Conservation (phyloP, 106 monocot species). For the Dendrobium chrysotoxum region DNA sequence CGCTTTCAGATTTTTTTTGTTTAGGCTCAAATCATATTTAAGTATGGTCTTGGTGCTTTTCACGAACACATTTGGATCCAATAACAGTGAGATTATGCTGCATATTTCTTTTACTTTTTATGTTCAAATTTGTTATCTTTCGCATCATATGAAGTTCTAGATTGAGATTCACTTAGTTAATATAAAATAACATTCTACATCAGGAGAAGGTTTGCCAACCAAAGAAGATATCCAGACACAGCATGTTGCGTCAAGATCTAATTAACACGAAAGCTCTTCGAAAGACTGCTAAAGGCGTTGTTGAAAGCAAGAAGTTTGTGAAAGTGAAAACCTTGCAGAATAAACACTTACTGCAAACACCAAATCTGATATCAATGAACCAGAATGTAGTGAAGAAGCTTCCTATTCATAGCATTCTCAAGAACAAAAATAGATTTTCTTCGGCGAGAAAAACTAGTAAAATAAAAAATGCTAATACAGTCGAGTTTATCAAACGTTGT, state of each 20-base stretch:
- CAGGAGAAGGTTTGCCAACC: conserved; percentile 27
- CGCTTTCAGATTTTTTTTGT: too few species aligned
- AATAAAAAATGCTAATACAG: neutral
- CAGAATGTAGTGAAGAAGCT: conserved; percentile 5
- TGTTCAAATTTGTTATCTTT: neutral
- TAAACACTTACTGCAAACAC: neutral
- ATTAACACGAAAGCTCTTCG: conserved; percentile 6
- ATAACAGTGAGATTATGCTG: neutral
- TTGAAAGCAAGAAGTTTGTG: conserved; percentile 12
- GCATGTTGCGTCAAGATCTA: conserved; percentile 5
- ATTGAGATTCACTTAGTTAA: neutral
- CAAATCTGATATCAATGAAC: conserved; percentile 8
- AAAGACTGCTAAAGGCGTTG: conserved; percentile 11
- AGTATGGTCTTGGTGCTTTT: too few species aligned
- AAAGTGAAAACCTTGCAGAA: conserved; percentile 18
- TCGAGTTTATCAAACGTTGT: neutral
- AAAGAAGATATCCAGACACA: conserved; percentile 5
- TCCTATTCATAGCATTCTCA: conserved; percentile 30
- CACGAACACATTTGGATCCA: too few species aligned
- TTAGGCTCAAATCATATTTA: too few species aligned
- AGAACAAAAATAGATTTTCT: conserved; percentile 8
- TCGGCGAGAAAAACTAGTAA: conserved; percentile 5
- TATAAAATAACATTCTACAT: neutral
- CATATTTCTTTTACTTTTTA: neutral
- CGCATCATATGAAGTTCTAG: neutral